A percentile compares a stretch with the other conserved stretches of the same genome.
phyloP scores from a whole-genome alignment of 2,329 filamentous ascomycete genomes.

The Anthostomella pinea region DNA sequence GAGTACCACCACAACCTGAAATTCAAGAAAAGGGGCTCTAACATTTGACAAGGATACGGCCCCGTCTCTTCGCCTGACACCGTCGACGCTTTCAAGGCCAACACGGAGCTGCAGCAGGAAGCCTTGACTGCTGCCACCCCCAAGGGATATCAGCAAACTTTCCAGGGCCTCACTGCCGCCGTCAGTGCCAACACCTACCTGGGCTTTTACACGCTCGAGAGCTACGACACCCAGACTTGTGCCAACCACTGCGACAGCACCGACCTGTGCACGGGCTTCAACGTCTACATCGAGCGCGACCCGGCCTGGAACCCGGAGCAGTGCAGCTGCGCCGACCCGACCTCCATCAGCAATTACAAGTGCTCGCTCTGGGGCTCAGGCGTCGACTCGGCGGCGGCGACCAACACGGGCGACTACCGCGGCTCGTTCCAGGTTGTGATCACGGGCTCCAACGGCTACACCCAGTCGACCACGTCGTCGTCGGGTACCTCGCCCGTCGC shows the following conservation, averaged over 20 bases:
- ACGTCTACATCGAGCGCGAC: slow-evolving; percentile 4
- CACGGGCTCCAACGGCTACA: slow-evolving; percentile 3
- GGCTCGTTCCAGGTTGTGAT: slow-evolving; percentile 2
- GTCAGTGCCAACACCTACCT: slow-evolving; percentile 5
- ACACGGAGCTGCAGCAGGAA: neutral
- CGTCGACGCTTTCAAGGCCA: neutral
- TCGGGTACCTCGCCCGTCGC: no score
- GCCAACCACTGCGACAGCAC: slow-evolving; percentile 1
- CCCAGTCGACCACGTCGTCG: neutral
- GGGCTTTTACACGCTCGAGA: neutral
- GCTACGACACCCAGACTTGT: slow-evolving; percentile 1
- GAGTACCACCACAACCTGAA: neutral
- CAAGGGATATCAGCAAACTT: neutral
- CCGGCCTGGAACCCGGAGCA: slow-evolving; percentile 3
- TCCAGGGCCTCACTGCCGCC: slow-evolving; percentile 1
- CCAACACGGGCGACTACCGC: neutral
- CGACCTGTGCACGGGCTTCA: slow-evolving; percentile 2
- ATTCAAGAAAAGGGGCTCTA: neutral
- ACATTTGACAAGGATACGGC: neutral
- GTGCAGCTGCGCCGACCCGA: slow-evolving; percentile 1
- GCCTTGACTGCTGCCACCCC: neutral
- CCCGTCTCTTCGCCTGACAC: slow-evolving; percentile 1
- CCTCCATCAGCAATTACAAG: slow-evolving; percentile 2
- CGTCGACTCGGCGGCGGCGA: slow-evolving; percentile 2
- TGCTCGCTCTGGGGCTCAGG: slow-evolving; percentile 5